Base-by-base conservation (phyloP, 345 rosid species). In the Nephelium lappaceum region DNA sequence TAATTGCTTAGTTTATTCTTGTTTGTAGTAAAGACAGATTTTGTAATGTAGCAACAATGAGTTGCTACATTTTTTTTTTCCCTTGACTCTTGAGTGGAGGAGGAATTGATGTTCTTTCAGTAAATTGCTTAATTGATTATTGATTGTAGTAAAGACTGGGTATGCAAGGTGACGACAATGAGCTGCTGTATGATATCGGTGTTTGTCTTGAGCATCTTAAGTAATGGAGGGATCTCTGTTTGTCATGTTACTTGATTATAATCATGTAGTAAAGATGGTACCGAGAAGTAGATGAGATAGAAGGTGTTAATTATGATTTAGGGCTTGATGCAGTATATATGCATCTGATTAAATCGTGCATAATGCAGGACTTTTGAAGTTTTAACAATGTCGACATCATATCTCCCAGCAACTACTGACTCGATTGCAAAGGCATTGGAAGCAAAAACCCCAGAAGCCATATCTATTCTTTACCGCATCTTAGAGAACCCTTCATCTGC, bases 401-500 rank as follows among this genome's bases (percentile, higher is more conserved):
- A 77, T 65, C 84, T 73, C 71, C 89, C 91, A 0, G 93, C 92
- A 72, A 91, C 91, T 42, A 87, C 93, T 0, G 94, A 92, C 61
- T 89, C 94, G 7, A 76, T 93, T 77, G 79, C 91, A 15, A 83
- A 79, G 86, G 98, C 97, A 71, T 79, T 73, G 77, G 99, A 94
- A 80, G 97, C 97, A 67, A 91, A 83, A 64, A 66, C 76, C 19
- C 94, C 85, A 0, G 99, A 92, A 69, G 88, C 95, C 74, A 88
- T 95, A 39, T 83, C 91, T 38, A 92, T 92, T 14, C 89, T 87
- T 14, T 91, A 94, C 75, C 84, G 85, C 10, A 81, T 94, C 58
- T 82, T 95, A 23, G 94, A 92, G 57, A 89, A 92, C 81, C 96
- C 96, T 43, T 91, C 99, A 58, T 89, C 99, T 43, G 87, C 97